Evolutionary conservation across 176 grass and related monocot species (phyloP).

Genomic region (Ensete glaucum): DNA sequence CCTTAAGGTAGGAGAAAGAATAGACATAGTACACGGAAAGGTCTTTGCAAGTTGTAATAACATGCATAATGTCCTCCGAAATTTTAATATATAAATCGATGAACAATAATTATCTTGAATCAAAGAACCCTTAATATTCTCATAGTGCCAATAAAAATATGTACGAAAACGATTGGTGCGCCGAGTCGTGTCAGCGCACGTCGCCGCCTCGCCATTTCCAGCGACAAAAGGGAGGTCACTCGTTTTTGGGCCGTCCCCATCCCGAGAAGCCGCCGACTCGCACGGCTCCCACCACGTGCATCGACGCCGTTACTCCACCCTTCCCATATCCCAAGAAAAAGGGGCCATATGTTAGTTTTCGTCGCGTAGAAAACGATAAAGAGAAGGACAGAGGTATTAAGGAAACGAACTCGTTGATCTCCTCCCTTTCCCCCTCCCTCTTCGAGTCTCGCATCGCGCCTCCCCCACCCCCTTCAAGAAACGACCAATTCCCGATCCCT

Average conservation of each 20-base stretch:
- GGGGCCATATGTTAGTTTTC: not conserved
- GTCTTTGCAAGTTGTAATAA: no score
- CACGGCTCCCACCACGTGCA: constrained; percentile 3
- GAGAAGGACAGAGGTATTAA: no score
- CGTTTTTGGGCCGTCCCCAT: not conserved
- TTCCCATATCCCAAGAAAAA: not conserved
- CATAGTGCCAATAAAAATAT: no score
- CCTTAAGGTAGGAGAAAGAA: no score
- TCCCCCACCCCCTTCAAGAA: not conserved
- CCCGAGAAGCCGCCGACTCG: not conserved
- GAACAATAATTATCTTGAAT: not conserved
- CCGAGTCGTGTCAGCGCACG: not conserved
- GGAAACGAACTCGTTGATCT: no score
- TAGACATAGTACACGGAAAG: no score
- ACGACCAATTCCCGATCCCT: no score
- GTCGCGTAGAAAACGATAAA: no score
- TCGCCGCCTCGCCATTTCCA: not conserved
- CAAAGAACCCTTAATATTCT: no score
- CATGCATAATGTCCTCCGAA: no score
- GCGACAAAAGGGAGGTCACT: not conserved
- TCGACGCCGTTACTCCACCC: constrained; percentile 2
- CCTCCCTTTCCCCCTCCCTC: not conserved
- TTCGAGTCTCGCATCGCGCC: not conserved
- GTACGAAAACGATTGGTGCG: no score
- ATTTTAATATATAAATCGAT: not conserved